phyloP scores from a whole-genome alignment of 306 rosid species.

The Oxytropis ochrocephala region DNA sequence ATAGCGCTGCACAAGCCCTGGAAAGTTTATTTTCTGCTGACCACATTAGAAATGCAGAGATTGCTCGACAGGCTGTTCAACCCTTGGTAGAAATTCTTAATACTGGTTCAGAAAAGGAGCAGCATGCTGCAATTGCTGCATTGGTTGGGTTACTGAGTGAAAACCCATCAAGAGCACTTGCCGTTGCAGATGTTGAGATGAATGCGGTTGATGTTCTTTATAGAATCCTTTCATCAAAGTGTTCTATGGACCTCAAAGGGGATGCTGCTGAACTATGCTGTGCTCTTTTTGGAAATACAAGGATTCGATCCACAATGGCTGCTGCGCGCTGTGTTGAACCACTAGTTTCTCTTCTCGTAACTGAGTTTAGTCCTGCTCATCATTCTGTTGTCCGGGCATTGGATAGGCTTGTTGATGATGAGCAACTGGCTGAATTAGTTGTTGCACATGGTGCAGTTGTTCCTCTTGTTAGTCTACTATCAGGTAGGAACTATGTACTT shows the following conservation, averaged over 20 bases:
- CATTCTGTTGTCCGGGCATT: slow-evolving; percentile 86
- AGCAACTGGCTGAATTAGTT: slow-evolving; percentile 95
- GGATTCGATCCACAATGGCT: slow-evolving; percentile 92
- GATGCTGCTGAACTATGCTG: slow-evolving; percentile 96
- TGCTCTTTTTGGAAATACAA: slow-evolving; percentile 92
- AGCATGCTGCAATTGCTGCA: slow-evolving; percentile 98
- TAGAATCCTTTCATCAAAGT: slow-evolving; percentile 82
- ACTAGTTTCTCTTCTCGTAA: slow-evolving; percentile 82
- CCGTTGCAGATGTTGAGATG: slow-evolving; percentile 98
- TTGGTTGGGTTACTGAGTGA: slow-evolving; percentile 89
- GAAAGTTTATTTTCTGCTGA: slow-evolving; percentile 97
- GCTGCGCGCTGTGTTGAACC: slow-evolving; percentile 97
- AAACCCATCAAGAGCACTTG: slow-evolving; percentile 93
- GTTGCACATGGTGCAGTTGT: slow-evolving; percentile 88
- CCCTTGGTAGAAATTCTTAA: slow-evolving; percentile 98
- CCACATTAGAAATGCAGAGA: slow-evolving; percentile 91
- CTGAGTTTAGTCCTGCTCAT: slow-evolving; percentile 83
- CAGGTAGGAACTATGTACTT: slow-evolving; percentile 79
- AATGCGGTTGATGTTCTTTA: slow-evolving; percentile 99
- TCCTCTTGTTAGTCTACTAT: slow-evolving; percentile 91
- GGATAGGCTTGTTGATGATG: slow-evolving; percentile 96
- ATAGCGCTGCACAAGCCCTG: slow-evolving; percentile 95
- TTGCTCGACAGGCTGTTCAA: slow-evolving; percentile 90
- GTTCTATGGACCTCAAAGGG: slow-evolving; percentile 88
- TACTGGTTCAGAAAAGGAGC: slow-evolving; percentile 93